A percentile compares a stretch with the other conserved stretches of the same genome.
These are phyloP conservation scores for Tricholoma sp. DNA, from an alignment of 768 basidiomycete species.

Conservation along the genomic window DNA sequence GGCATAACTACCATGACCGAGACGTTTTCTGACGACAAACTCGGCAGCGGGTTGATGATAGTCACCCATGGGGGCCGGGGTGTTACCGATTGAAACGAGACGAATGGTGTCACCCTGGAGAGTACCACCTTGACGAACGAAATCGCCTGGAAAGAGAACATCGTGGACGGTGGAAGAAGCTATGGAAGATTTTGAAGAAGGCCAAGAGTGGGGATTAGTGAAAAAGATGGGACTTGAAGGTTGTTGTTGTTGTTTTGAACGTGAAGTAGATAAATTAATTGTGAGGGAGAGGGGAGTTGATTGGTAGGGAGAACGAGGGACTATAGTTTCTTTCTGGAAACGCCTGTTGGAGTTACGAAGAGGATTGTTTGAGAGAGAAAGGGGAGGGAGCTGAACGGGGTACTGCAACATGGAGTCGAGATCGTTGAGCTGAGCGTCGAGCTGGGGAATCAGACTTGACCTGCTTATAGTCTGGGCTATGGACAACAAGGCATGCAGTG, in stretches of 20 bases:
- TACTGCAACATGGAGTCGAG: slow-evolving; percentile 52
- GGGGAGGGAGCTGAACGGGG: slow-evolving; percentile 37
- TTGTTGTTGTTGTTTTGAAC: too few species aligned
- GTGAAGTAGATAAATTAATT: slow-evolving; percentile 29
- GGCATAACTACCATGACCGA: slow-evolving; percentile 89
- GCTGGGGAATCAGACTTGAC: slow-evolving; percentile 47
- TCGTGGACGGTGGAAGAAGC: slow-evolving; percentile 44
- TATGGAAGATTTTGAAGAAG: slow-evolving; percentile 19
- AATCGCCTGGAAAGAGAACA: slow-evolving; percentile 67
- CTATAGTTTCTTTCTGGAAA: slow-evolving; percentile 31
- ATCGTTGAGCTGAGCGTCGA: too few species aligned
- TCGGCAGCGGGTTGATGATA: slow-evolving; percentile 50
- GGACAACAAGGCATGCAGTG: slow-evolving; percentile 38
- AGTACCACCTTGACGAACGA: slow-evolving; percentile 60
- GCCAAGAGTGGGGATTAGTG: too few species aligned
- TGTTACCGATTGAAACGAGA: slow-evolving; percentile 45
- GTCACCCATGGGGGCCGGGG: slow-evolving; percentile 25
- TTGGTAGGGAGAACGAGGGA: slow-evolving; percentile 22
- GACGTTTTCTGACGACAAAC: slow-evolving; percentile 80
- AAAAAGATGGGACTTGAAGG: slow-evolving; percentile 26
- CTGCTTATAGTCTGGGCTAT: slow-evolving; percentile 49
- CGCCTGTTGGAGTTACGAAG: too few species aligned
- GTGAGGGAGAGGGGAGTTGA: slow-evolving; percentile 21
- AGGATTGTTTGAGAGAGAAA: too few species aligned
- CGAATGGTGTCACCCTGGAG: slow-evolving; percentile 66